These are phyloP conservation scores for Trichophyton simii DNA, from an alignment of 2,329 filamentous ascomycete species.

Conservation along the genomic window DNA sequence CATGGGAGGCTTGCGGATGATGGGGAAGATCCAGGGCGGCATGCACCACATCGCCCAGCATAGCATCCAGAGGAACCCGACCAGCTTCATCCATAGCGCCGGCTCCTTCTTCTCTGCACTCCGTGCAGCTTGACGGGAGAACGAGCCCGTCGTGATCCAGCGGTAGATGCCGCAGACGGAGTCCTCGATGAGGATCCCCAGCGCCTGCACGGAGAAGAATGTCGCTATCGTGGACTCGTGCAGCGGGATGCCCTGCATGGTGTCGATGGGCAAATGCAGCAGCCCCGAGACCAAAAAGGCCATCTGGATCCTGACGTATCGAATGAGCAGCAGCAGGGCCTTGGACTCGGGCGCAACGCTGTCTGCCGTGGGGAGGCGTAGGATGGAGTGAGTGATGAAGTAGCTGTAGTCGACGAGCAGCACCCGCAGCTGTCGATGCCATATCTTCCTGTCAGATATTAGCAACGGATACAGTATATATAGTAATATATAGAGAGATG, in stretches of 20 bases:
- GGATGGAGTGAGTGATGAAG: conserved; percentile 2
- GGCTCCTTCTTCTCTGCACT: not conserved
- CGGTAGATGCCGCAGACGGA: conserved; percentile 1
- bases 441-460: not conserved
- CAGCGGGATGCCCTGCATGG: conserved; percentile 3
- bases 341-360: not conserved
- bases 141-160: not conserved
- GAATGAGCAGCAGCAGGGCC: not conserved
- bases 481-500: too few relatives aligned
- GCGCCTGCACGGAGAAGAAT: conserved; percentile 7
- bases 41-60: not conserved
- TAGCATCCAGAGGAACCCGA: not conserved
- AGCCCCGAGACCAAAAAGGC: conserved; percentile 8
- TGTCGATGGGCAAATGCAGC: conserved; percentile 9
- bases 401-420: not conserved
- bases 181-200: conserved; percentile 11
- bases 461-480: too few relatives aligned
- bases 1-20: not conserved
- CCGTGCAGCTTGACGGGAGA: not conserved
- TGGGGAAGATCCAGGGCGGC: not conserved
- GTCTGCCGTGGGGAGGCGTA: not conserved
- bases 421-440: conserved; percentile 1
- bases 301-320: conserved; percentile 7
- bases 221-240: conserved; percentile 6
- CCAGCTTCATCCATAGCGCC: not conserved